Evolutionary conservation across 1,139 yeast species (phyloP).

Genomic region (Candida sanyaensis): DNA sequence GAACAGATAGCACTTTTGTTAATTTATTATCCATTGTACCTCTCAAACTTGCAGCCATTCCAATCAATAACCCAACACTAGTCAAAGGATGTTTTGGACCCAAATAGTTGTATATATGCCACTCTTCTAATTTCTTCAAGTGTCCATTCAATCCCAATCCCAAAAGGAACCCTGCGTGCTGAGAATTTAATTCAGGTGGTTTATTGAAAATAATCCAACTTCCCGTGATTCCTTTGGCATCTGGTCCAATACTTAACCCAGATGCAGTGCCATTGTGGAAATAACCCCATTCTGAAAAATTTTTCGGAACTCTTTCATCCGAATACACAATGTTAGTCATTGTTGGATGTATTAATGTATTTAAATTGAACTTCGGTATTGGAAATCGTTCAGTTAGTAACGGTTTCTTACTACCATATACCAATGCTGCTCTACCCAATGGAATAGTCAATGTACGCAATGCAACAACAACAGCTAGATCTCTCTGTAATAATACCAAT

Average conservation of each 20-base stretch:
- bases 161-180: slow-evolving; percentile 92
- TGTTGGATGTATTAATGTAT: slow-evolving; percentile 64
- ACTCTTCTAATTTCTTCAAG: slow-evolving; percentile 79
- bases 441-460: slow-evolving; percentile 76
- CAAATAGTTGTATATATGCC: slow-evolving; percentile 93
- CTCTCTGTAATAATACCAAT: slow-evolving; percentile 57
- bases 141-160: slow-evolving; percentile 95
- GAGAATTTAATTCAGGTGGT: slow-evolving; percentile 70
- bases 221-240: slow-evolving; percentile 75
- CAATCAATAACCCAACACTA: slow-evolving; percentile 83
- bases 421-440: slow-evolving; percentile 74
- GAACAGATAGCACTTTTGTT: slow-evolving; percentile 90
- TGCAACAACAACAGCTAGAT: slow-evolving; percentile 64
- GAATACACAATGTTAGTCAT: slow-evolving; percentile 66
- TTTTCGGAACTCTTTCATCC: slow-evolving; percentile 52
- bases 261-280: slow-evolving; percentile 93
- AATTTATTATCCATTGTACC: slow-evolving; percentile 87
- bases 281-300: slow-evolving; percentile 74
- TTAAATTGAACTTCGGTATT: slow-evolving; percentile 73
- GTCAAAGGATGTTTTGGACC: slow-evolving; percentile 89
- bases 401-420: slow-evolving; percentile 72
- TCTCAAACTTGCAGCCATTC: slow-evolving; percentile 87
- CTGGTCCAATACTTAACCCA: slow-evolving; percentile 74
- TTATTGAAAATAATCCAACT: slow-evolving; percentile 92
- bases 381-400: slow-evolving; percentile 83